A percentile compares a stretch with the other conserved stretches of the same genome.
Conservation (phyloP, 116 monocot genomes). For the Cymodocea nodosa region DNA sequence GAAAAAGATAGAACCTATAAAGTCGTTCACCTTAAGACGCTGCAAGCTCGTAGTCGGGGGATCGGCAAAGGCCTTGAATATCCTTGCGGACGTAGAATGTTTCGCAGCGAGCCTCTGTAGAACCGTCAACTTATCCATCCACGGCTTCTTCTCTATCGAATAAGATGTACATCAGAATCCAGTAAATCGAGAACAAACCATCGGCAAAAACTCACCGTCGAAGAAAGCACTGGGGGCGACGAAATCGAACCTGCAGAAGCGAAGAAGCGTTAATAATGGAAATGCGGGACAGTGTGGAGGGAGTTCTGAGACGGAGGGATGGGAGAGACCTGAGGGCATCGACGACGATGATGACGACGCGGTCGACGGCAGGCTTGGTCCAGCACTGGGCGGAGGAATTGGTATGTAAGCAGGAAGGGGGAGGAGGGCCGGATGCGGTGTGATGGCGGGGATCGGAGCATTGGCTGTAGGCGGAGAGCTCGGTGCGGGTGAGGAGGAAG, state of each 20-base stretch:
- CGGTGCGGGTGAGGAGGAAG: constrained; percentile 94
- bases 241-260: constrained; percentile 65
- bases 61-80: constrained; percentile 96
- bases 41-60: constrained; percentile 97
- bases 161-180: neutral
- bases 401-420: neutral
- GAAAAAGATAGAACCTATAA: neutral
- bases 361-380: constrained; percentile 73
- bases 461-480: constrained; percentile 61
- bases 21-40: constrained; percentile 57
- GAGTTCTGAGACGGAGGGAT: neutral
- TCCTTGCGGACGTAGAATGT: constrained; percentile 45
- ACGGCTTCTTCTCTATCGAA: constrained; percentile 53
- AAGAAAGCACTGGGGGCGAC: constrained; percentile 88
- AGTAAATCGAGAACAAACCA: neutral
- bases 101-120: constrained; percentile 63
- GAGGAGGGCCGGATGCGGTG: constrained; percentile 1
- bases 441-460: constrained; percentile 46
- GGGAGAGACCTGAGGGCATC: constrained; percentile 68
- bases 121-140: constrained; percentile 87
- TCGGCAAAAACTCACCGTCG: constrained; percentile 27
- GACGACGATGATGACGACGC: constrained; percentile 76
- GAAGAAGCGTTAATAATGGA: neutral
- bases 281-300: neutral
- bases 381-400: constrained; percentile 25